Evolutionary conservation across 371 early-diverging fungal species (phyloP), one percentile per base, ranked within the genome.

Genomic region (Nosema muscidifuracis): DNA sequence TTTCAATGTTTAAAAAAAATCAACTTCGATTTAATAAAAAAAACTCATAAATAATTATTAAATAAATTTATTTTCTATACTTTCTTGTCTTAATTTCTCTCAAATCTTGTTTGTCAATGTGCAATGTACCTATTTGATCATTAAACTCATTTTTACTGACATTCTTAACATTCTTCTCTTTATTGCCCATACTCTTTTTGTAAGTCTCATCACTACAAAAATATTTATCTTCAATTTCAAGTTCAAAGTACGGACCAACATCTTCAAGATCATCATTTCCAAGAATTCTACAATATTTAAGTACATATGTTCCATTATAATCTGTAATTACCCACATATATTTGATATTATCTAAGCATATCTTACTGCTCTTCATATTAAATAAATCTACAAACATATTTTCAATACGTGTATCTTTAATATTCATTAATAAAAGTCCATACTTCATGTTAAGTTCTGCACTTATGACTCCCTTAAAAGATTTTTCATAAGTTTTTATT

Each of bases 81-180:
- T 71, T 75, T 55, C 40, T 75, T 7, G 76, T 28, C 36, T 53
- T 72, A 10, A 79, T 44, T 3, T 76, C 76, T 33, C 63, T 71
- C 13, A 79, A 53, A 73, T 79, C 76, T 53, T 75, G 79, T 56
- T 60, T 72, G 38, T 75, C 64, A 31, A 79, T 65, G 34, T 79
- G 71, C 24, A 79, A 9, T 13, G 36, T 79, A 12, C 79, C 79
- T n/a, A 79, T 72, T 61, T 26, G 65, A 55, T 76, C 76, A 28
- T 73, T 79, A 56, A 65, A 61, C 13, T 33, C 64, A 50, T 65
- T 76, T 57, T 79, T 75, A 20, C 13, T 30, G 13, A 67, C 53
- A 43, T 79, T 79, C 53, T 70, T 76, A 33, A 26, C 50, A 13
- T 58, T 69, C 40, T 73, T 75, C 1, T 50, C 34, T 10, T 40